Base-by-base conservation (phyloP, 192 early-diverging fungal species). In the Coemansia sp. region DNA sequence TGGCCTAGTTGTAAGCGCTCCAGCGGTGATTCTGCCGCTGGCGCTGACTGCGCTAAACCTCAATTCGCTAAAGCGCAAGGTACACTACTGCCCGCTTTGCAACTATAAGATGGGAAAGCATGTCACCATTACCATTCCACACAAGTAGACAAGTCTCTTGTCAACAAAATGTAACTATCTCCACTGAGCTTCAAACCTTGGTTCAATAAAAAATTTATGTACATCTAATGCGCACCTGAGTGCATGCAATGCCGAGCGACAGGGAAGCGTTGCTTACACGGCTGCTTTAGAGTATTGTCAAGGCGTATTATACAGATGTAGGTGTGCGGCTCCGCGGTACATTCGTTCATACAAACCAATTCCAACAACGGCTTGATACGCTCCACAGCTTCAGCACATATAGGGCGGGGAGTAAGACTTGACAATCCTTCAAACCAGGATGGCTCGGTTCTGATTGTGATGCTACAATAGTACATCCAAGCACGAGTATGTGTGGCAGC, bases 41-140 rank as follows among this genome's bases (percentile, higher is more conserved):
- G 79, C 79, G 24, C 75, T 82, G 65, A 72, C 79, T 16, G 79
- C 69, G 15, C 72, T 82, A 18, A 75, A 77, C 34, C 68, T 82
- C 22, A 73, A 66, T 40, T 67, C 79, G 12, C 69, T 82, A 62
- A 82, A 82, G 66, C 75, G 72, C 65, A 82, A 77, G 57, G 74
- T 76, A 8, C 79, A 82, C 63, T 76, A 77, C 68, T 82, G 79
- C 46, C 71, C 79, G 11, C 72, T 67, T 59, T 82, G 79, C 72
- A 76, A 77, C 55, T 82, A 77, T 69, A 73, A 74, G 41, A 73
- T 82, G 63, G 79, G 79, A 33, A 77, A 68, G 36, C 79, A 82
- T 61, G 75, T 82, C 51, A 82, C 79, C 2, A 71, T 82, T 46
- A 77, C 68, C 52, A 82, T 82, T 27, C 79, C 79, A 11, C 57